Percentiles rank a stretch among this genome's conserved stretches.
Evolutionary conservation across 2,329 filamentous ascomycete genomes (phyloP).

Genomic region (Pyrenophora seminiperda): DNA sequence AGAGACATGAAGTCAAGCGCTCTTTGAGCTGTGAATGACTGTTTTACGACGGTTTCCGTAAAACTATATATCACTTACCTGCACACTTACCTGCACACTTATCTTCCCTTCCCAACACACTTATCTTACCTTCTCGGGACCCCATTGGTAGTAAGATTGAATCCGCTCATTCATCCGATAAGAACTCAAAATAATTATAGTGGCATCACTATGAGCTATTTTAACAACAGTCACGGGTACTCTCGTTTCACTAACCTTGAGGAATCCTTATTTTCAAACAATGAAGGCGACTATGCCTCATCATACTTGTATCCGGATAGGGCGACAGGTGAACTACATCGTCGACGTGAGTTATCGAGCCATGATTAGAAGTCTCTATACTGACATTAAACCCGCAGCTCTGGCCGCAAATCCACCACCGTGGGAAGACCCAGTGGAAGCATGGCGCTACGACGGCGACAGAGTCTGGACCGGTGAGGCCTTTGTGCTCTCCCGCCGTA

Average conservation of each 20-base stretch:
- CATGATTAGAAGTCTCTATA: neutral
- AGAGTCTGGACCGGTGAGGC: conserved; percentile 6
- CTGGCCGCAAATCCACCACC: neutral
- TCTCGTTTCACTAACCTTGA: neutral
- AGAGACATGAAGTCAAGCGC: neutral
- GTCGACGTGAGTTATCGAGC: neutral
- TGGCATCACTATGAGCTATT: conserved; percentile 1
- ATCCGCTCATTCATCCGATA: no score
- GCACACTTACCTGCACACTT: no score
- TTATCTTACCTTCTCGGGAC: no score
- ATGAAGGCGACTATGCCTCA: conserved; percentile 6
- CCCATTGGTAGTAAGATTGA: no score
- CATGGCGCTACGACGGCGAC: neutral
- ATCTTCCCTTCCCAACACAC: neutral
- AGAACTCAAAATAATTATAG: neutral
- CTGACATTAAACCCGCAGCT: neutral
- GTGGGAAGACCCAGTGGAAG: neutral
- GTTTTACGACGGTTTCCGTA: neutral
- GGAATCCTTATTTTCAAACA: conserved; percentile 5
- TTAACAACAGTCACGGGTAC: neutral
- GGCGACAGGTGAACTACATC: neutral
- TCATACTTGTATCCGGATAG: conserved; percentile 4
- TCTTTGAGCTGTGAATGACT: neutral
- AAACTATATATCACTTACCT: neutral
- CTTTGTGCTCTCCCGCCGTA: neutral